phyloP scores from a whole-genome alignment of 2,329 filamentous ascomycete genomes.

The Cercospora zeae-maydis region DNA sequence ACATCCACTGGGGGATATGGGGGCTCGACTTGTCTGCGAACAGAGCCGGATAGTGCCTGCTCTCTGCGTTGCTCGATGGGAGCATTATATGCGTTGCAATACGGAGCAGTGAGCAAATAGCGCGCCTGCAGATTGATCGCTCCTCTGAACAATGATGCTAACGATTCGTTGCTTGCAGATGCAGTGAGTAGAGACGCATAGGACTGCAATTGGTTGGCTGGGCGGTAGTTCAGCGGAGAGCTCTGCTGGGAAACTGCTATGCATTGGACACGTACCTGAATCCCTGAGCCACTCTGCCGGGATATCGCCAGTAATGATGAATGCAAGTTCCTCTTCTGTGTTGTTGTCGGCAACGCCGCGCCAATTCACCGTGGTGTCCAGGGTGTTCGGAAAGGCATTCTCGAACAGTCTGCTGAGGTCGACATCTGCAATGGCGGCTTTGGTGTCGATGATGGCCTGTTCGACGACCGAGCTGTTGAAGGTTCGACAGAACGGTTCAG shows the following conservation, averaged over 20 bases:
- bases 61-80: slow-evolving; percentile 30
- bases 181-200: slow-evolving; percentile 54
- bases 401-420: slow-evolving; percentile 67
- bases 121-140: slow-evolving; percentile 67
- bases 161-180: slow-evolving; percentile 48
- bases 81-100: slow-evolving; percentile 51
- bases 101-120: slow-evolving; percentile 58
- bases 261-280: not conserved
- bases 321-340: slow-evolving; percentile 60
- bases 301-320: slow-evolving; percentile 58
- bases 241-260: not conserved
- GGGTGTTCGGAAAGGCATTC: slow-evolving; percentile 66
- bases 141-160: slow-evolving; percentile 64
- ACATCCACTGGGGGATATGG: slow-evolving; percentile 42
- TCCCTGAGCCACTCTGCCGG: slow-evolving; percentile 48
- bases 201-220: slow-evolving; percentile 64
- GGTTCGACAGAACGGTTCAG: slow-evolving; percentile 42
- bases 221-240: not conserved
- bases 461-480: slow-evolving; percentile 38
- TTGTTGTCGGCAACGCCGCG: slow-evolving; percentile 59
- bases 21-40: slow-evolving; percentile 41
- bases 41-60: slow-evolving; percentile 37
- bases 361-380: slow-evolving; percentile 86
- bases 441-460: slow-evolving; percentile 32
- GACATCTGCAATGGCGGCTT: slow-evolving; percentile 39